Evolutionary conservation across 257 asterid species (phyloP).

Genomic region (Coffea canephora): DNA sequence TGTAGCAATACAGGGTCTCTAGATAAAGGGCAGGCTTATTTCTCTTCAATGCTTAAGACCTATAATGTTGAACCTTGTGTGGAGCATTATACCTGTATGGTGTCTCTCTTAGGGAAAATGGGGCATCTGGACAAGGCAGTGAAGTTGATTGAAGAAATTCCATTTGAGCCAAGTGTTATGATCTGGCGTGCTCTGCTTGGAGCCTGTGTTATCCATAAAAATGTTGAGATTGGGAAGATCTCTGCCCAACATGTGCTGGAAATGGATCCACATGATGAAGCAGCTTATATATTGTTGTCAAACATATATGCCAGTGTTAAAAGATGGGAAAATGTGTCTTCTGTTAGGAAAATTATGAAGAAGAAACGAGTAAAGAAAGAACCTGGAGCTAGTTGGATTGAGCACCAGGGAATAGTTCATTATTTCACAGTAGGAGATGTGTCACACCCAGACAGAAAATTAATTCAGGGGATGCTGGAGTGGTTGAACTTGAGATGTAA

Average conservation of each 20-base stretch:
- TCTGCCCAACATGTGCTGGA: slow-evolving; percentile 76
- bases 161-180: slow-evolving; percentile 82
- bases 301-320: slow-evolving; percentile 76
- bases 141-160: slow-evolving; percentile 65
- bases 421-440: slow-evolving; percentile 81
- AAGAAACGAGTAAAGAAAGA: slow-evolving; percentile 74
- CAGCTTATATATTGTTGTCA: slow-evolving; percentile 70
- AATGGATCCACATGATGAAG: slow-evolving; percentile 82
- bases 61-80: slow-evolving; percentile 69
- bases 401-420: slow-evolving; percentile 67
- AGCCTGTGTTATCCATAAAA: slow-evolving; percentile 74
- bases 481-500: slow-evolving; percentile 68
- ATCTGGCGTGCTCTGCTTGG: slow-evolving; percentile 95
- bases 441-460: slow-evolving; percentile 69
- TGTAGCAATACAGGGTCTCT: slow-evolving; percentile 88
- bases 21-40: slow-evolving; percentile 60
- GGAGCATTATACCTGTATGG: slow-evolving; percentile 96
- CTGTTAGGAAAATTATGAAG: slow-evolving; percentile 74
- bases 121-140: slow-evolving; percentile 78
- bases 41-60: slow-evolving; percentile 55
- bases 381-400: slow-evolving; percentile 96
- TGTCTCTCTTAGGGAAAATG: slow-evolving; percentile 74
- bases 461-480: slow-evolving; percentile 76
- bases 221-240: slow-evolving; percentile 70
- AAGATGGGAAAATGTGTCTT: slow-evolving; percentile 72